Evolutionary conservation across 1,284 basidiomycete species (phyloP).

Genomic region (Heterobasidion annosum): DNA sequence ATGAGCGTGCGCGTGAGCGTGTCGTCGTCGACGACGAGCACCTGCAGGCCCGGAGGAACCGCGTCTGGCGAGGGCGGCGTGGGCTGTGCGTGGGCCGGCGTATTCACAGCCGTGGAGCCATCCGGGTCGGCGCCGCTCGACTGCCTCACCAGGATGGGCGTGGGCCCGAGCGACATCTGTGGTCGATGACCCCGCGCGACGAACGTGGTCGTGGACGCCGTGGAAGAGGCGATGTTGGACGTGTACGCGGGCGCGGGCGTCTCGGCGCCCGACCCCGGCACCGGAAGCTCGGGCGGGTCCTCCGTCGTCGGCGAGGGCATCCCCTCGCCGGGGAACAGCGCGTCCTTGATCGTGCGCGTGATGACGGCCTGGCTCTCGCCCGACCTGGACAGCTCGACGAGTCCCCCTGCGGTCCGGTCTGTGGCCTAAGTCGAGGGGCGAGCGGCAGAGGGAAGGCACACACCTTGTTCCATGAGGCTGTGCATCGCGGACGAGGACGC

Average conservation of each 20-base stretch:
- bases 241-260: neutral
- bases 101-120: neutral
- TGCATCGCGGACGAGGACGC: conserved; percentile 43
- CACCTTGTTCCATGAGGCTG: conserved; percentile 64
- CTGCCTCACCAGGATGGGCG: neutral
- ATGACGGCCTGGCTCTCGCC: conserved; percentile 30
- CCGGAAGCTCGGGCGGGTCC: conserved; percentile 11
- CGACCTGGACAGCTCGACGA: conserved; percentile 48
- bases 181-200: conserved; percentile 6
- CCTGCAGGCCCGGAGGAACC: conserved; percentile 40
- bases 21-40: conserved; percentile 76
- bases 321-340: conserved; percentile 17
- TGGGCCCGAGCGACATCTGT: neutral
- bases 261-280: neutral
- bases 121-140: neutral
- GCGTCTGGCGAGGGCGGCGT: conserved; percentile 6
- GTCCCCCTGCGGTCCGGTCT: conserved; percentile 33
- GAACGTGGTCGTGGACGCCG: conserved; percentile 9
- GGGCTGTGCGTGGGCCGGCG: neutral
- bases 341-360: conserved; percentile 37
- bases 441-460: conserved; percentile 5
- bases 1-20: conserved; percentile 75
- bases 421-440: neutral
- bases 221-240: neutral
- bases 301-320: neutral